Evolutionary conservation across 2,329 filamentous ascomycete genomes (phyloP).

Genomic region (Scedosporium dehoogii): DNA sequence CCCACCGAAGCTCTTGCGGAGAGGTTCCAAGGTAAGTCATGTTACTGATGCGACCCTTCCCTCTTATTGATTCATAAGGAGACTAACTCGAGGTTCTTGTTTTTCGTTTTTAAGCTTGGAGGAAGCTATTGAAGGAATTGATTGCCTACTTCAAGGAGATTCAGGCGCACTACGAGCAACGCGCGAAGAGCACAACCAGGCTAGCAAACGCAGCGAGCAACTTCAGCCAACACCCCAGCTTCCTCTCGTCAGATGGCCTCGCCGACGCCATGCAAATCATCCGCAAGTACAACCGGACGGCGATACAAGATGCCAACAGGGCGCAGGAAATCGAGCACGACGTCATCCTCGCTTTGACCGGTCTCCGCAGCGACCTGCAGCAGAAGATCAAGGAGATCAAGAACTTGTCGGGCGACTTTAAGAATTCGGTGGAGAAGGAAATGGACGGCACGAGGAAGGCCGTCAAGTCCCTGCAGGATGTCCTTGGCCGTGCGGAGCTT

Average conservation of each 20-base stretch:
- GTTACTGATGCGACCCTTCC: not conserved
- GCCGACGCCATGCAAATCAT: conserved; percentile 77
- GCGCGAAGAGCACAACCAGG: conserved; percentile 72
- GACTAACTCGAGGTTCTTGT: conserved; percentile 3
- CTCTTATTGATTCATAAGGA: not conserved
- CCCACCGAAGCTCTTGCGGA: conserved; percentile 82
- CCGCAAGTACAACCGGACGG: conserved; percentile 71
- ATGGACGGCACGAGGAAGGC: conserved; percentile 75
- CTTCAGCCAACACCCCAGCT: conserved; percentile 61
- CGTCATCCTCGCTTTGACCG: conserved; percentile 78
- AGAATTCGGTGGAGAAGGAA: conserved; percentile 92
- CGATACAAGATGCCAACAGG: conserved; percentile 74
- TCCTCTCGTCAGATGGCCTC: conserved; percentile 73
- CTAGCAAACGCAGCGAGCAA: conserved; percentile 79
- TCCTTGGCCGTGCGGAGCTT: conserved; percentile 66
- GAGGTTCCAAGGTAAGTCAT: conserved; percentile 69
- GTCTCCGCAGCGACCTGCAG: conserved; percentile 75
- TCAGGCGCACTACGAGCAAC: conserved; percentile 77
- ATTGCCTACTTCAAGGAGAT: conserved; percentile 92
- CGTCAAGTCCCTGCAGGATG: conserved; percentile 72
- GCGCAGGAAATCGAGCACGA: conserved; percentile 85
- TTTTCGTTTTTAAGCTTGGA: conserved; percentile 56
- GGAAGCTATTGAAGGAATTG: conserved; percentile 88
- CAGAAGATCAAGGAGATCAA: conserved; percentile 99
- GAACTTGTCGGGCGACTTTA: conserved; percentile 85